phyloP scores from a whole-genome alignment of 2,329 filamentous ascomycete genomes.

The Aspergillus fructus region DNA sequence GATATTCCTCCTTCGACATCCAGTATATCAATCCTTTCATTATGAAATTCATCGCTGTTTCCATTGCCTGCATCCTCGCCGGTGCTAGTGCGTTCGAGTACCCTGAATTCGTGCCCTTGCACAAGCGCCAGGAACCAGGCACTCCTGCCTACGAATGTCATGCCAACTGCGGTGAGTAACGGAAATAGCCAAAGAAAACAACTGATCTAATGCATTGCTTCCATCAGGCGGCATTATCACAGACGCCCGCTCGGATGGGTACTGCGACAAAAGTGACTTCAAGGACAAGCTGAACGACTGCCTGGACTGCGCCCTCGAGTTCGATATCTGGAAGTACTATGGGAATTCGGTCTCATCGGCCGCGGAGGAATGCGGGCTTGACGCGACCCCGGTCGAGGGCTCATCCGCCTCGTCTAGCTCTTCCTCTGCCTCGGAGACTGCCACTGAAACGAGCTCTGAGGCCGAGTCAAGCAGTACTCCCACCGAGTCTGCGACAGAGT shows the following conservation, averaged over 20 bases:
- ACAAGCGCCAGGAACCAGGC: conserved; percentile 3
- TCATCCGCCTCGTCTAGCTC: not conserved
- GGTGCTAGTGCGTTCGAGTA: conserved; percentile 1
- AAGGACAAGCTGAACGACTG: not conserved
- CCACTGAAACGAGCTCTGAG: not conserved
- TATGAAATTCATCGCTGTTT: not conserved
- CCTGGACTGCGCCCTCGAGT: conserved; percentile 5
- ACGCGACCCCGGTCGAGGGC: conserved; percentile 4
- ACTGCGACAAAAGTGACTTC: conserved; percentile 1
- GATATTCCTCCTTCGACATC: not conserved
- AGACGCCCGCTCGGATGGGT: not conserved
- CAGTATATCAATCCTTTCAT: not conserved
- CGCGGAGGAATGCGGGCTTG: conserved; percentile 5
- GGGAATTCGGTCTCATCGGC: conserved; percentile 4
- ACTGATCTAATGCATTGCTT: not conserved
- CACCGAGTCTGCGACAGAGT: not conserved
- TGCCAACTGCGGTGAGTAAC: conserved; percentile 7
- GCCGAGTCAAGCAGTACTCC: not conserved
- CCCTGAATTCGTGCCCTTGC: conserved; percentile 6
- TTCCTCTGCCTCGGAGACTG: not conserved
- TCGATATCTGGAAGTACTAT: conserved; percentile 13
- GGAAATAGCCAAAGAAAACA: too few species aligned
- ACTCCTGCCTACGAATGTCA: conserved; percentile 9
- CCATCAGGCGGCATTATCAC: conserved; percentile 3
- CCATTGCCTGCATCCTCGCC: conserved; percentile 1